Evolutionary conservation across 805 yeast species (phyloP), one percentile per base, ranked within the genome.

Genomic region (Candida nanaspora): DNA sequence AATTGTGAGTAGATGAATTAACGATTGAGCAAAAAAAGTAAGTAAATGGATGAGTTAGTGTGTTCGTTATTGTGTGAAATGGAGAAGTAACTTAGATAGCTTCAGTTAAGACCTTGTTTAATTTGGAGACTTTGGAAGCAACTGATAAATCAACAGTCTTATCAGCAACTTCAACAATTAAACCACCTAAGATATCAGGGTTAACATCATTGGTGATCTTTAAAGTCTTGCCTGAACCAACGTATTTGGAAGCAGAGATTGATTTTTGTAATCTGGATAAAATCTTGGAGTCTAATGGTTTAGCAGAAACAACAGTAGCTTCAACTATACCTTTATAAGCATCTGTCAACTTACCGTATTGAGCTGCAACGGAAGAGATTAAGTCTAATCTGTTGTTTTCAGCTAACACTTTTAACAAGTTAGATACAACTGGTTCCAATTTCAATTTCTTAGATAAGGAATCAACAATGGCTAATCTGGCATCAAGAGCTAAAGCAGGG

Each of bases 151-250:
- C 98, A 56, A 88, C 96, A 48, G 98, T 89, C 68, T 83, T 86
- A 73, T 91, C 98, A 60, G 91, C 96, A 56, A 93, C 86, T 69
- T 89, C 96, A 46, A 93, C 95, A 53, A 93, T 71, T 64, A 93
- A 78, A 57, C 98, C 98, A 61, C 98, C 98, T 64, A 86, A 74
- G 62, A 93, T 86, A 50, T 84, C 93, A 49, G 96, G 86, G 71
- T 87, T 80, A 48, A 91, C 85, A 50, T 72, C 73, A 74, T 88
- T 91, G 53, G 78, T 69, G 55, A 93, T 71, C 72, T 83, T 82
- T 65, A 93, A 78, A 55, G 91, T 78, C 76, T 89, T 84, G 56
- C 86, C 91, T 42, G 72, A 66, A 53, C 95, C 96, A 47, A 91
- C 95, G 58, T 80, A 83, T 52, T 74, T 66, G 37, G 96, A 88